A percentile compares a stretch with the other conserved stretches of the same genome.
phyloP scores from a whole-genome alignment of 2,329 filamentous ascomycete genomes.

The Penicillium sp. region DNA sequence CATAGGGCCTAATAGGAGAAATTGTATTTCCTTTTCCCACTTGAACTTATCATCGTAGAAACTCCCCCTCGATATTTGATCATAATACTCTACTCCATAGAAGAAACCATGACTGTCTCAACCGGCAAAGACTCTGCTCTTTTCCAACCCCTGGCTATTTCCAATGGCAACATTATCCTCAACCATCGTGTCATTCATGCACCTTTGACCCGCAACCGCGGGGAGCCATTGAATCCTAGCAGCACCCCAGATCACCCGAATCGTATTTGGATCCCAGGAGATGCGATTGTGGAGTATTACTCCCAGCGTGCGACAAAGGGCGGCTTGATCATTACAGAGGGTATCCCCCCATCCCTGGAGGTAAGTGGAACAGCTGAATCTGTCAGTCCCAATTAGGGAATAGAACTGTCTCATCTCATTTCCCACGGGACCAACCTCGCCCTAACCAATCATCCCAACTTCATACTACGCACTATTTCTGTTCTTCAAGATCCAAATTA shows the following conservation, averaged over 20 bases:
- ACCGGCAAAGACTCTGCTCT: constrained; percentile 35
- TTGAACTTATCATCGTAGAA: constrained; percentile 2
- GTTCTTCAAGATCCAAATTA: neutral
- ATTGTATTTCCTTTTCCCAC: neutral
- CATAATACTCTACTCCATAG: neutral
- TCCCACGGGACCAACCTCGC: neutral
- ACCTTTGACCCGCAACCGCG: constrained; percentile 54
- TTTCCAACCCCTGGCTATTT: constrained; percentile 45
- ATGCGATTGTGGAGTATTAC: constrained; percentile 43
- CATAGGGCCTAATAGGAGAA: neutral
- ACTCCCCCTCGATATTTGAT: neutral
- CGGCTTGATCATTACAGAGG: constrained; percentile 39
- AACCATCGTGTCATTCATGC: constrained; percentile 52
- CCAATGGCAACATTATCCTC: constrained; percentile 49
- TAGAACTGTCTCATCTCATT: neutral
- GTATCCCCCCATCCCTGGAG: constrained; percentile 38
- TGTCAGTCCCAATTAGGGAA: neutral
- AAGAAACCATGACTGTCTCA: constrained; percentile 22
- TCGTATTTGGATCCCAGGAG: constrained; percentile 49
- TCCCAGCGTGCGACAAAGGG: constrained; percentile 38
- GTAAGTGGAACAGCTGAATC: constrained; percentile 21
- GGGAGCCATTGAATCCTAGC: constrained; percentile 43
- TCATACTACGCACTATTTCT: constrained; percentile 28
- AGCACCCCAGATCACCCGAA: constrained; percentile 48
- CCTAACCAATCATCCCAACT: neutral